Percentiles rank a stretch among this genome's conserved stretches.
Conservation (phyloP, 2,329 filamentous ascomycete genomes). For the Torrubiellomyces zombiae region DNA sequence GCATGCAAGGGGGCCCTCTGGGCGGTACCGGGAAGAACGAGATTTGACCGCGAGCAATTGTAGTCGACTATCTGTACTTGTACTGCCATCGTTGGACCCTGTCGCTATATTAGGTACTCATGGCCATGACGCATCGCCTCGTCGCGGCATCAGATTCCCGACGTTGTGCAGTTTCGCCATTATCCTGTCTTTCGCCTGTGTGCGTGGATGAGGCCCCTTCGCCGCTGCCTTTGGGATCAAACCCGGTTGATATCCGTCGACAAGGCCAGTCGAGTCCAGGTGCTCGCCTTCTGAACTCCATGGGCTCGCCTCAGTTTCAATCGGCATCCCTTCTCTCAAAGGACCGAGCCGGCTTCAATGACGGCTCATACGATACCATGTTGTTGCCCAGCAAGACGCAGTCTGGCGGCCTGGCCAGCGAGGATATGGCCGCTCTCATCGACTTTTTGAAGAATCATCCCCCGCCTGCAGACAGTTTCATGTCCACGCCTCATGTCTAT, state of each 20-base stretch:
- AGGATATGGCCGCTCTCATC: conserved; percentile 20
- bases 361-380: conserved; percentile 3
- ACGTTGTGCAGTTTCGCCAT: too few species aligned
- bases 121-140: too few species aligned
- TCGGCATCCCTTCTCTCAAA: not conserved
- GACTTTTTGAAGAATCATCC: conserved; percentile 33
- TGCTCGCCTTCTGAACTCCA: too few species aligned
- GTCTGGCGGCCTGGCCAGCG: conserved; percentile 6
- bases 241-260: conserved; percentile 2
- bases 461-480: conserved; percentile 31
- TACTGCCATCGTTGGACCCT: too few species aligned
- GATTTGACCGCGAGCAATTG: too few species aligned
- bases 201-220: conserved; percentile 1
- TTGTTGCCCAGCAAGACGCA: conserved; percentile 4
- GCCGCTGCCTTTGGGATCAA: conserved; percentile 1
- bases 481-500: conserved; percentile 26
- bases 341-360: conserved; percentile 1
- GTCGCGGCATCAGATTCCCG: too few species aligned
- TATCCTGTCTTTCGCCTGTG: too few species aligned
- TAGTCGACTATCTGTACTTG: too few species aligned
- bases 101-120: too few species aligned
- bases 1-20: too few species aligned
- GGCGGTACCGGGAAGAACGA: too few species aligned
- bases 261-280: conserved; percentile 4
- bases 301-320: too few species aligned